Evolutionary conservation across 176 grass and related monocot genomes (phyloP).

Genomic region (Puccinellia tenuiflora): DNA sequence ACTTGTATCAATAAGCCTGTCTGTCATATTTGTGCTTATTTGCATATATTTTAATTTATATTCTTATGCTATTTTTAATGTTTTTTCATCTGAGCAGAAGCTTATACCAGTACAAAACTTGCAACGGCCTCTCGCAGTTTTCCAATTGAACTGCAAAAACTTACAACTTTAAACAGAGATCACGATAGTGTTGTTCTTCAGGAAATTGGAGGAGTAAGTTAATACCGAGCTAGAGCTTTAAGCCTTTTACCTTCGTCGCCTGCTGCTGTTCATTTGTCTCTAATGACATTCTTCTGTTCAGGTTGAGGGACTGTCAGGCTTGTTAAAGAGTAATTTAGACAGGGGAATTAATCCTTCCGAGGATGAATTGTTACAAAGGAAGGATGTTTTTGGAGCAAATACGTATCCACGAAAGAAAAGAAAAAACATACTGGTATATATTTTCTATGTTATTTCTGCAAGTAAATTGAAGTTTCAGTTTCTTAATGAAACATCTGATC

Average conservation of each 20-base stretch:
- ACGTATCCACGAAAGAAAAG: conserved; percentile 83
- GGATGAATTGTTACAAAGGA: conserved; percentile 52
- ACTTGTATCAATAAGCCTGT: background rate
- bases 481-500: background rate
- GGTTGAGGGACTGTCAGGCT: conserved; percentile 60
- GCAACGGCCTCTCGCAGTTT: conserved; percentile 43
- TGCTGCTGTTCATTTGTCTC: background rate
- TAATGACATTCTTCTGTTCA: conserved; percentile 14
- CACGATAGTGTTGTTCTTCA: conserved; percentile 41
- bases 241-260: background rate
- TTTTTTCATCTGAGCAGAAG: conserved; percentile 36
- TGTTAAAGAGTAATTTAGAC: conserved; percentile 69
- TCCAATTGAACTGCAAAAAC: conserved; percentile 59
- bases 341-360: conserved; percentile 43
- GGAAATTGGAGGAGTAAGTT: conserved; percentile 53
- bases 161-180: conserved; percentile 44
- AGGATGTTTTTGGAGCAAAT: conserved; percentile 50
- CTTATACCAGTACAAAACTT: conserved; percentile 50
- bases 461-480: conserved; percentile 20
- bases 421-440: conserved; percentile 50
- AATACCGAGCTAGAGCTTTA: background rate
- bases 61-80: conserved; percentile 39
- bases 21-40: conserved; percentile 20
- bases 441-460: conserved; percentile 18
- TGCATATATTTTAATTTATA: conserved; percentile 32